Percentiles rank a stretch among this genome's conserved stretches.
Conservation (phyloP, 345 rosid species). For the Eucalyptus viminalis region DNA sequence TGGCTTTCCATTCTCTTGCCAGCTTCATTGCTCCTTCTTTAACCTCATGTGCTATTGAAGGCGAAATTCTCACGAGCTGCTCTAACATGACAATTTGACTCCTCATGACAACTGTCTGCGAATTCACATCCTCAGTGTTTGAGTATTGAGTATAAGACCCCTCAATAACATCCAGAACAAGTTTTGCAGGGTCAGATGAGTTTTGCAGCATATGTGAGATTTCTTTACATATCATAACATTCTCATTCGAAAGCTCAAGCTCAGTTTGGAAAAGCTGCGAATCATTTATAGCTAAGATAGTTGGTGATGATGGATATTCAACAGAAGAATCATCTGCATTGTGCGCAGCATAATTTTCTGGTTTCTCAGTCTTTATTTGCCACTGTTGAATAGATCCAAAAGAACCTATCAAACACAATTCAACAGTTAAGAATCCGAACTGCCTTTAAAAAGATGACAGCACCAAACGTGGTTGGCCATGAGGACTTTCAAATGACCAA, state of each 20-base stretch:
- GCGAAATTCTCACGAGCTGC: conserved; percentile 7
- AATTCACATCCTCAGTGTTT: neutral
- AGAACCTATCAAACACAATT: neutral
- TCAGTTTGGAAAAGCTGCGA: neutral
- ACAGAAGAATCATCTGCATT: neutral
- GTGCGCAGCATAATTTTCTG: conserved; percentile 9
- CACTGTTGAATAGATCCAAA: neutral
- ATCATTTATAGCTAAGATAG: neutral
- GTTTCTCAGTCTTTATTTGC: neutral
- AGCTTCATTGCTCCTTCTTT: conserved; percentile 11
- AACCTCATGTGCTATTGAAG: conserved; percentile 2
- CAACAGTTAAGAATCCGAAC: neutral
- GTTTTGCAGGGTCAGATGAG: conserved; percentile 36
- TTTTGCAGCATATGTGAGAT: neutral
- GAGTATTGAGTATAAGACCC: conserved; percentile 2
- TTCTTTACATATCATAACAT: conserved; percentile 6
- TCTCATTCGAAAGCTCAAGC: neutral
- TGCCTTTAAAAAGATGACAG: neutral
- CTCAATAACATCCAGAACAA: conserved; percentile 32
- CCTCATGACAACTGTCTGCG: neutral
- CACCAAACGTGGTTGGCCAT: neutral
- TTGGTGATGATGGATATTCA: neutral
- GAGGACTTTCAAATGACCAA: neutral
- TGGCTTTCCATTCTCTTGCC: conserved; percentile 21
- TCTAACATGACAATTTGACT: conserved; percentile 1